Percentiles rank a stretch among this genome's conserved stretches.
Evolutionary conservation across 768 basidiomycete species (phyloP).

Genomic region (Coprinellus aureogranulatus): DNA sequence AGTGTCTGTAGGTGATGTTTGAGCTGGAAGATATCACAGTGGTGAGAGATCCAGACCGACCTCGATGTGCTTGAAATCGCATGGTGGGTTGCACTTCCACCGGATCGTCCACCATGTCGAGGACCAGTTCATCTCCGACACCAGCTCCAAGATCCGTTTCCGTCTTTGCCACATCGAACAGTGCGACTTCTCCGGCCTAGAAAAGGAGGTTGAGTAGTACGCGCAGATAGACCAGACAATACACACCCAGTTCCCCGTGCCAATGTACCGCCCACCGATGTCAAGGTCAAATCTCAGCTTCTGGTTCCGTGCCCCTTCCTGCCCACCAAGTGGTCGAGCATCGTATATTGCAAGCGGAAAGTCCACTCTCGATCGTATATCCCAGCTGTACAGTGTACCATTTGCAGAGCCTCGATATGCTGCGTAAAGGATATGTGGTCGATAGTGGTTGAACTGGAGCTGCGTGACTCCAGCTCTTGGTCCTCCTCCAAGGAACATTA

Average conservation of each 20-base stretch:
- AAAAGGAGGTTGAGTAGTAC: not conserved
- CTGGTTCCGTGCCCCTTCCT: conserved; percentile 59
- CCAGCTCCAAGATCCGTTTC: conserved; percentile 11
- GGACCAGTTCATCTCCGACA: conserved; percentile 8
- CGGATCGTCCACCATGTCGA: not conserved
- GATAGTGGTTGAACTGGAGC: conserved; percentile 66
- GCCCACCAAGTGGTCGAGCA: conserved; percentile 5
- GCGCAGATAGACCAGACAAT: not conserved
- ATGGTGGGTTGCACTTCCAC: conserved; percentile 25
- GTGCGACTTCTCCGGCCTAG: conserved; percentile 56
- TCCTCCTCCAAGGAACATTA: conserved; percentile 64
- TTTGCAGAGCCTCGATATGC: conserved; percentile 64
- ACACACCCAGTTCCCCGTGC: conserved; percentile 67
- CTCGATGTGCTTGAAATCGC: conserved; percentile 54
- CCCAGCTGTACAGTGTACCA: conserved; percentile 71
- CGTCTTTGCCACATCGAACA: conserved; percentile 50
- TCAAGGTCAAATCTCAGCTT: conserved; percentile 78
- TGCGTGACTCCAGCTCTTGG: conserved; percentile 45
- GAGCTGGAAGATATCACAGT: not conserved
- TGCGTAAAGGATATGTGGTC: conserved; percentile 73
- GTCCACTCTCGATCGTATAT: conserved; percentile 60
- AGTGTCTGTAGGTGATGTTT: conserved; percentile 49
- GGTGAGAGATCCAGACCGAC: conserved; percentile 30
- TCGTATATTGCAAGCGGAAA: conserved; percentile 39
- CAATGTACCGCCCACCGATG: conserved; percentile 58